A percentile compares a stretch with the other conserved stretches of the same genome.
These are phyloP conservation scores for Ananas comosus DNA, from an alignment of 176 grass and related monocot species.

Conservation along the genomic window DNA sequence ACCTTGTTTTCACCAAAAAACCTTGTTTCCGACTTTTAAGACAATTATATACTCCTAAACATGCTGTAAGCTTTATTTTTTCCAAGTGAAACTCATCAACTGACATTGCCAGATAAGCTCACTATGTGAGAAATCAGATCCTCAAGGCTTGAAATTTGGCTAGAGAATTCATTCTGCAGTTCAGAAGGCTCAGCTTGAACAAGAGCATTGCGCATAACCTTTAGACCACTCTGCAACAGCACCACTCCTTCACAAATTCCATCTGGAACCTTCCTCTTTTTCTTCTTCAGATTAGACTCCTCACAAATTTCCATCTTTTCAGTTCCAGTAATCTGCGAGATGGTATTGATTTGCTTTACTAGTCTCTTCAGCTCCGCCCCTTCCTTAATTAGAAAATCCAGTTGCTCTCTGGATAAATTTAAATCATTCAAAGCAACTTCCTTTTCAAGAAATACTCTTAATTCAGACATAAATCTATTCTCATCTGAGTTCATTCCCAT, in stretches of 20 bases:
- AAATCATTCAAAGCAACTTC: slow-evolving; percentile 33
- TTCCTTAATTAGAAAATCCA: slow-evolving; percentile 41
- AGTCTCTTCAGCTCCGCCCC: slow-evolving; percentile 48
- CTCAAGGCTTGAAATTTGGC: slow-evolving; percentile 49
- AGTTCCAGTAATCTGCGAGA: slow-evolving; percentile 9
- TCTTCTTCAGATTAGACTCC: slow-evolving; percentile 15
- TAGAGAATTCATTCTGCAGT: slow-evolving; percentile 39
- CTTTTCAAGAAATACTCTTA: slow-evolving; percentile 77
- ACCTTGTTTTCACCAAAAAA: not conserved
- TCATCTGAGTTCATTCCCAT: slow-evolving; percentile 46
- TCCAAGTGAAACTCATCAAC: not conserved
- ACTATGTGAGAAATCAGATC: slow-evolving; percentile 49
- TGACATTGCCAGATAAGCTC: slow-evolving; percentile 21
- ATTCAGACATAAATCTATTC: slow-evolving; percentile 66
- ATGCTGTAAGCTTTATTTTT: not conserved
- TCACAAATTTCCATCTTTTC: slow-evolving; percentile 18
- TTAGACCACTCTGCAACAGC: slow-evolving; percentile 60
- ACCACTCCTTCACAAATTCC: slow-evolving; percentile 57
- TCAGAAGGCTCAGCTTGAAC: slow-evolving; percentile 28
- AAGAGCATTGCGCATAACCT: slow-evolving; percentile 48
- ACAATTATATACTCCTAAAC: not conserved
- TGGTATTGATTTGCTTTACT: slow-evolving; percentile 10
- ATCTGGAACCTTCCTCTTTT: slow-evolving; percentile 67
- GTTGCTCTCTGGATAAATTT: slow-evolving; percentile 39
- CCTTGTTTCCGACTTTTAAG: not conserved